A percentile compares a stretch with the other conserved stretches of the same genome.
phyloP scores from a whole-genome alignment of 352 stramenopile species.

The Globisporangium iwayamae region DNA sequence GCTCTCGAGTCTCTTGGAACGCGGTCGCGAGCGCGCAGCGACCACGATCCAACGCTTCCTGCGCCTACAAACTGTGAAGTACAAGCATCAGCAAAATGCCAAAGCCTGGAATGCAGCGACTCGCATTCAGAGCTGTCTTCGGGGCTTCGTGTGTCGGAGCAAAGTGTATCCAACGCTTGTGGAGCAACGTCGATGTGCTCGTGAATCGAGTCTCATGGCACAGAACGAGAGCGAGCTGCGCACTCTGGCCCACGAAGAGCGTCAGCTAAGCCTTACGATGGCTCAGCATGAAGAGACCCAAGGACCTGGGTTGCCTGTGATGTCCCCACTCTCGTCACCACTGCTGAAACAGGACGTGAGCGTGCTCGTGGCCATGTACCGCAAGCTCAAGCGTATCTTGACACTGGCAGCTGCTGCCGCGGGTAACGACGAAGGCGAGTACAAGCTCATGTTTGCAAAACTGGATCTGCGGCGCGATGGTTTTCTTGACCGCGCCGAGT shows the following conservation, averaged over 20 bases:
- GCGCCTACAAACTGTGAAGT: constrained; percentile 5
- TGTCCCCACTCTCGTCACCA: background rate
- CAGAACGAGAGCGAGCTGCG: constrained; percentile 32
- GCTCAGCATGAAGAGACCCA: constrained; percentile 3
- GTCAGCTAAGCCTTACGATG: constrained; percentile 3
- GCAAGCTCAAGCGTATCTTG: constrained; percentile 48
- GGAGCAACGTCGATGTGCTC: constrained; percentile 14
- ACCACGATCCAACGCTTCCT: constrained; percentile 27
- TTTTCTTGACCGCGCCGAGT: constrained; percentile 57
- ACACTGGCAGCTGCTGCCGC: constrained; percentile 20
- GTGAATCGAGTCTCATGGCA: constrained; percentile 29
- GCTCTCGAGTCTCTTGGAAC: constrained; percentile 14
- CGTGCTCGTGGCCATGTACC: constrained; percentile 44
- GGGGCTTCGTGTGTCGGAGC: constrained; percentile 20
- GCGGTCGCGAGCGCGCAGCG: constrained; percentile 22
- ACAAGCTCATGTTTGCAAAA: constrained; percentile 33
- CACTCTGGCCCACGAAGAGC: constrained; percentile 14
- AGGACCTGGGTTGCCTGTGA: constrained; percentile 10
- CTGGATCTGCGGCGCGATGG: constrained; percentile 49
- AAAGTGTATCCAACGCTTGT: constrained; percentile 22
- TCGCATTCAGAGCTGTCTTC: constrained; percentile 31
- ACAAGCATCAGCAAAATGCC: background rate
- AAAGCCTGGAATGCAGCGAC: constrained; percentile 15
- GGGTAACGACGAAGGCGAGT: constrained; percentile 1
- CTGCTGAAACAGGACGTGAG: constrained; percentile 32